phyloP scores from a whole-genome alignment of 83 land plant species.

The Picea abies region DNA sequence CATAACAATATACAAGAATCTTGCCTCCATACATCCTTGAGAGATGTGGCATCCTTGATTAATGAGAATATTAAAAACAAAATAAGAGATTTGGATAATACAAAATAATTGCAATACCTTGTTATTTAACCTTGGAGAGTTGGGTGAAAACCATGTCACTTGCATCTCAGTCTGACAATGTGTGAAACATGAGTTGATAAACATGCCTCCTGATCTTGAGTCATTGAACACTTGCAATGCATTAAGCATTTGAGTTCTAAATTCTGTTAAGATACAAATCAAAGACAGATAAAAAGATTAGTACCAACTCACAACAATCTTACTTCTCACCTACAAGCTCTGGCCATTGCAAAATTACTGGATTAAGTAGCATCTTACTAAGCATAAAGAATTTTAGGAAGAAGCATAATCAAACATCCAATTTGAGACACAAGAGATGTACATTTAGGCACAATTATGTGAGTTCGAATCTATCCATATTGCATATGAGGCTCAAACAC shows the following conservation, averaged over 20 bases:
- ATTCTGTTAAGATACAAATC: conserved; percentile 28
- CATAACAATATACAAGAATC: background rate
- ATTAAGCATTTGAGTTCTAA: conserved; percentile 41
- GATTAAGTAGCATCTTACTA: too few relatives aligned
- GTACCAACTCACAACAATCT: too few relatives aligned
- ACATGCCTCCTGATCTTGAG: conserved; percentile 40
- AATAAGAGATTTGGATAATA: background rate
- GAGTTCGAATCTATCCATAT: too few relatives aligned
- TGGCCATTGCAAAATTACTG: too few relatives aligned
- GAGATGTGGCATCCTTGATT: background rate
- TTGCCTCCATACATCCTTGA: too few relatives aligned
- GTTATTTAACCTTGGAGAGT: conserved; percentile 53
- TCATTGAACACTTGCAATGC: conserved; percentile 43
- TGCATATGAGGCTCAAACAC: too few relatives aligned
- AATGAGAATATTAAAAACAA: background rate
- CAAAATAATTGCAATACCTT: conserved; percentile 31
- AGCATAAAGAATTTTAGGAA: too few relatives aligned
- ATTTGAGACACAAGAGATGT: too few relatives aligned
- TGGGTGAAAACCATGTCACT: conserved; percentile 61
- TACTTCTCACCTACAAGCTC: too few relatives aligned
- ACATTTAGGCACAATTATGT: too few relatives aligned
- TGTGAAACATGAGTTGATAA: conserved; percentile 60
- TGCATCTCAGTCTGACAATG: conserved; percentile 62
- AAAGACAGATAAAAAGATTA: too few relatives aligned
- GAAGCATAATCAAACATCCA: too few relatives aligned